These are phyloP conservation scores for Sphagnurus paluster DNA, from an alignment of 1,284 basidiomycete species.

Conservation along the genomic window DNA sequence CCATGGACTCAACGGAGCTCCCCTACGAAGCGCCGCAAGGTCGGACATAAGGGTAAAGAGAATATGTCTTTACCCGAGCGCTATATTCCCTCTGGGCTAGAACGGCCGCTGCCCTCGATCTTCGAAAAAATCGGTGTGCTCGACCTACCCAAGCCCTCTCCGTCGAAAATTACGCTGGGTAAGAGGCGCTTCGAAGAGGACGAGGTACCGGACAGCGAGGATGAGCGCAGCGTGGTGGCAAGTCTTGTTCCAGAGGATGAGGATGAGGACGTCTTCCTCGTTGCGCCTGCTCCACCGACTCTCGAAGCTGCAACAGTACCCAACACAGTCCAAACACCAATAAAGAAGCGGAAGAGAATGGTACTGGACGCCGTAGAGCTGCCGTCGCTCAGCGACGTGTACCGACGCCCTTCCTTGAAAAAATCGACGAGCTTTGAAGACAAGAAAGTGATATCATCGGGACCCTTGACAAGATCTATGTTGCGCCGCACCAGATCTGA, in stretches of 20 bases:
- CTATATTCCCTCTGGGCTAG: slow-evolving; percentile 23
- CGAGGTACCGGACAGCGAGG: slow-evolving; percentile 25
- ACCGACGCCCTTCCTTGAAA: slow-evolving; percentile 12
- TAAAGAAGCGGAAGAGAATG: slow-evolving; percentile 29
- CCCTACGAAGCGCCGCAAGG: slow-evolving; percentile 31
- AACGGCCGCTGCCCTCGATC: slow-evolving; percentile 22
- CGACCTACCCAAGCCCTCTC: too few relatives aligned
- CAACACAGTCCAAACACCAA: background rate
- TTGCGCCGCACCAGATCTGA: slow-evolving; percentile 12
- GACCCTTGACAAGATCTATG: background rate
- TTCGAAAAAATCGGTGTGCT: slow-evolving; percentile 14
- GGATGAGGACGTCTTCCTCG: slow-evolving; percentile 12
- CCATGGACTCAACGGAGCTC: slow-evolving; percentile 8
- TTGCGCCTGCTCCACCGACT: background rate
- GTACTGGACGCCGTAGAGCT: slow-evolving; percentile 59
- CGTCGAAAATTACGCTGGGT: slow-evolving; percentile 15
- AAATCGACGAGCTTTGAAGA: slow-evolving; percentile 7
- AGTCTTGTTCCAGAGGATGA: slow-evolving; percentile 7
- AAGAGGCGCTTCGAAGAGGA: slow-evolving; percentile 19
- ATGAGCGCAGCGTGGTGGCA: slow-evolving; percentile 25
- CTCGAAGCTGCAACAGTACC: slow-evolving; percentile 1
- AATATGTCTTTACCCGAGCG: slow-evolving; percentile 21
- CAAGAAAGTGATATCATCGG: slow-evolving; percentile 9
- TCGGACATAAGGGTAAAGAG: slow-evolving; percentile 32
- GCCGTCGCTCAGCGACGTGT: slow-evolving; percentile 27